Evolutionary conservation across 306 rosid species (phyloP), one percentile per base, ranked within the genome.

Genomic region (Vigna angularis): DNA sequence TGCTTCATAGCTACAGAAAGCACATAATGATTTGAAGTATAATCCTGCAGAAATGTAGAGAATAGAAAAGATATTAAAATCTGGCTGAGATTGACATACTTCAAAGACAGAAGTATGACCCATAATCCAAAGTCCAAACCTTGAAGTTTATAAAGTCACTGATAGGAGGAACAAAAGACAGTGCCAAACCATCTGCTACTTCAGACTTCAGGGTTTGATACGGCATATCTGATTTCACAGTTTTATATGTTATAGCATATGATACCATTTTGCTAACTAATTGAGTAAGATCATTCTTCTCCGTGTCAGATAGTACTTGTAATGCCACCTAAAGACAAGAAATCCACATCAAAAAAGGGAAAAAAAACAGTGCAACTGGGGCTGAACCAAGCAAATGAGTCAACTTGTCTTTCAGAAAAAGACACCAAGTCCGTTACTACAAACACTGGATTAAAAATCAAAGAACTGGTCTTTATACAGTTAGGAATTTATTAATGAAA

Each of bases 1-100:
- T 94, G 92, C 87, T 92, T 94, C 97, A 94, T 81, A 30, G 98
- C 78, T 73, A 84, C 86, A 65, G 98, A 81, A 72, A 92, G 95
- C 50, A 83, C 82, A 49, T 75, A 74, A 81, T 89, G 97, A 55
- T 86, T 81, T 70, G 93, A 87, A 70, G 75, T 85, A 69, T 94
- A 92, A 56, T 82, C 98, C 98, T 94, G 92, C 73, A 84, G 22
- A 70, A 82, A 75, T 34, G 70, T 45, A 49, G 66, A 69, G 4
- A 75, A 32, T 16, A 68, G 65, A 80, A 78, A 52, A 59, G 20
- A 58, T 30, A 70, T 74, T 78, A 70, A 67, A n/a, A 62, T 70
- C 53, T 51, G 81, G 51, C 59, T 52, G 16, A 73, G 59, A 76
- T 74, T 73, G 50, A 58, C 72, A 63, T 51, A 65, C 34, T 64